Evolutionary conservation across 208 protist genomes (phyloP), one percentile per base, ranked within the genome.

Genomic region (Naegleria gruberi): DNA sequence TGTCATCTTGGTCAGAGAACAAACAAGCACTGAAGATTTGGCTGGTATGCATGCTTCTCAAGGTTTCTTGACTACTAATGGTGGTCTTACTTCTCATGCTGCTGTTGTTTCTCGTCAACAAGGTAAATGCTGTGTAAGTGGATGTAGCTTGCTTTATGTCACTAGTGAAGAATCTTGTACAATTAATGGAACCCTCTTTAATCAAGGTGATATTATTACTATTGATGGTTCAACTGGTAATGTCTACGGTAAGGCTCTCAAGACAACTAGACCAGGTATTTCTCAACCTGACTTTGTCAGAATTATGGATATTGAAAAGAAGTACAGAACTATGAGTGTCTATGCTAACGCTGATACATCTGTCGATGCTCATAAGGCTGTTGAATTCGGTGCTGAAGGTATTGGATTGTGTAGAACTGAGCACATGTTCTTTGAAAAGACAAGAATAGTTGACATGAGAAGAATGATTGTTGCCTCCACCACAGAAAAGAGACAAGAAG

Each of bases 341-440:
- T 94, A 95, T 84, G 94, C 96, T 34, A 98, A 98, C 91, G 97
- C 97, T 17, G 97, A 98, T 73, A 98, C 95, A 77, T 93, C 95
- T 30, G 41, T 44, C 37, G 97, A 98, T 90, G 91, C 95, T 42
- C 73, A 82, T 47, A 95, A 92, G 44, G 97, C 97, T 40, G 90
- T 92, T 83, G 89, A 92, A 73, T 98, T 98, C 90, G 97, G 97
- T 57, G 96, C 96, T 30, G 94, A 98, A 92, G 97, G 97, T 87
- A 96, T 98, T 90, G 97, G 97, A 42, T 96, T 98, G 73, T 95
- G 94, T 93, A 94, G 97, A 45, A 99, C 97, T 74, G 97, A 99
- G 95, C 97, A 98, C 94, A 98, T 98, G 97, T 99, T 99, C 95
- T 97, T 98, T 91, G 94, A 95, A 89, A 93, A 91, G 30, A 92